Percentiles rank a stretch among this genome's conserved stretches.
Conservation (phyloP, 495 filamentous ascomycete genomes). For the Entonaema liquescens region DNA sequence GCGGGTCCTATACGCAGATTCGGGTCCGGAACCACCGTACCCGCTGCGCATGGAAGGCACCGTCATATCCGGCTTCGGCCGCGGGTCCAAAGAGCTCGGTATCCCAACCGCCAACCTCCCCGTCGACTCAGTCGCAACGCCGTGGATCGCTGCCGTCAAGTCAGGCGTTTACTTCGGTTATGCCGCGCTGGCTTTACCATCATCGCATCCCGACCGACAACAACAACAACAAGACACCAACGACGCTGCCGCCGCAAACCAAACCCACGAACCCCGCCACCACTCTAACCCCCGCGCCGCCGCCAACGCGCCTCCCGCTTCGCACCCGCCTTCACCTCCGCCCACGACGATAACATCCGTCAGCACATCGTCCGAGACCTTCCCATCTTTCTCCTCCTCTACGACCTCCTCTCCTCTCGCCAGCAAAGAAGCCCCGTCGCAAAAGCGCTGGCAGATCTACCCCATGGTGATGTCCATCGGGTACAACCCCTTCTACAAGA, state of each 20-base stretch:
- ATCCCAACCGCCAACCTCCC: conserved; percentile 98
- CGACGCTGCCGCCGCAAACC: not conserved
- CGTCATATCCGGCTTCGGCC: conserved; percentile 92
- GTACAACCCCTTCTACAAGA: conserved; percentile 96
- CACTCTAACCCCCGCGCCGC: conserved; percentile 30
- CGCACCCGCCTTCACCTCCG: conserved; percentile 3
- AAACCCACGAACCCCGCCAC: not conserved
- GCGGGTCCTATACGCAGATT: conserved; percentile 70
- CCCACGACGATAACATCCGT: not conserved
- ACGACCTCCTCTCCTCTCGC: not conserved
- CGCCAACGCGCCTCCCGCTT: conserved; percentile 8
- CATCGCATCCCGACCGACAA: conserved; percentile 49
- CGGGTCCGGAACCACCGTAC: conserved; percentile 78
- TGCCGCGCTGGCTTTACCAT: conserved; percentile 68
- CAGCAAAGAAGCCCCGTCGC: not conserved
- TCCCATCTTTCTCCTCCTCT: conserved; percentile 1
- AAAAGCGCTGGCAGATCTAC: conserved; percentile 61
- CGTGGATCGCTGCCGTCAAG: conserved; percentile 73
- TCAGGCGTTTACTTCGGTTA: conserved; percentile 94
- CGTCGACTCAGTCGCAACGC: conserved; percentile 70
- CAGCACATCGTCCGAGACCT: not conserved
- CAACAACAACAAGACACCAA: not conserved
- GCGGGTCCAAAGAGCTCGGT: conserved; percentile 92
- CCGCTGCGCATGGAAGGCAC: conserved; percentile 81
- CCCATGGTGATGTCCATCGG: conserved; percentile 95